Evolutionary conservation across 2,329 filamentous ascomycete species (phyloP), one percentile per base, ranked within the genome.

Genomic region (Cladophialophora bantiana): DNA sequence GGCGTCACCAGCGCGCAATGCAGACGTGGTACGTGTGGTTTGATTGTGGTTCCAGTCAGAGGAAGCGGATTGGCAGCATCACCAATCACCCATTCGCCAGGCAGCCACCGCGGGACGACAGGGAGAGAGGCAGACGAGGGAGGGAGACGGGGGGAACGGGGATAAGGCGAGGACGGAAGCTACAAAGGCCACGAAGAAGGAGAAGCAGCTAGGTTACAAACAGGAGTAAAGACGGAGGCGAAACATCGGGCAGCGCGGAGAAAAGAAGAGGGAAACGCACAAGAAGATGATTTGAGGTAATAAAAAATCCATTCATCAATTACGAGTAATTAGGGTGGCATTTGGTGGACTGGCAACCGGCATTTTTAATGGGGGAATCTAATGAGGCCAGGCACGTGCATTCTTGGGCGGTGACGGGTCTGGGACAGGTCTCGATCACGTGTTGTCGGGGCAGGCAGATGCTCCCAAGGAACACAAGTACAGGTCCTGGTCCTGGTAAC

Each of bases 1-100:
- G n/a, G 18, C 45, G 45, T 50, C 18, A 48, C 18, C 42, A 18
- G 45, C 18, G 45, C 10, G 18, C 12, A 50, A 59, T 50, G 40
- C 35, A 12, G 52, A 26, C 31, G 52, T 20, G 31, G 36, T 58
- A 15, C 12, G 57, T 32, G 26, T 45, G 57, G 57, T 10, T 45
- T 45, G 38, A 48, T 50, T 26, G 40, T 45, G 57, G 57, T 59
- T 50, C 57, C 57, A 59, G 57, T 42, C 31, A 36, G 36, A n/a
- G 57, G 15, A 50, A 34, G 45, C 18, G 42, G 38, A 48, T 34
- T 45, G 38, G 31, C 31, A 50, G 56, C 56, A 42, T 59, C 56
- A 31, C 42, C 7, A 35, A n/a, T 13, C 15, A n/a, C n/a, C n/a
- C 26, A 26, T 26, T 26, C 26, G 15, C 2, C 13, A 15, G 15